These are phyloP conservation scores for Laetiporus sulphureus DNA, from an alignment of 1,284 basidiomycete species.

Conservation along the genomic window DNA sequence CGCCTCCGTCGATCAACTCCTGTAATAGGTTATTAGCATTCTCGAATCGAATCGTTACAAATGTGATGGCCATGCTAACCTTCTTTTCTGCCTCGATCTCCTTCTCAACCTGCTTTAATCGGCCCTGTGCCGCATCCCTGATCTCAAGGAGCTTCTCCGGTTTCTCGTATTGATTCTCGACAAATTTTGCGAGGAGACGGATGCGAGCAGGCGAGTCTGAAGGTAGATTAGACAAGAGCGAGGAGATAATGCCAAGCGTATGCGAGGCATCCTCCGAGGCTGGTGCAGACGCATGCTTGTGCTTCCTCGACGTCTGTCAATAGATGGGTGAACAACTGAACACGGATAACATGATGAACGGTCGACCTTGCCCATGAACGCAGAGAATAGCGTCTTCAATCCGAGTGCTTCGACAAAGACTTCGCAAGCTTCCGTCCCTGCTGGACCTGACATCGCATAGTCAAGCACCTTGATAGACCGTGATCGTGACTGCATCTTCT, in stretches of 20 bases:
- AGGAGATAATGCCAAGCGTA: slow-evolving; percentile 82
- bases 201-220: slow-evolving; percentile 81
- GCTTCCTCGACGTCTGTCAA: slow-evolving; percentile 51
- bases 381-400: slow-evolving; percentile 83
- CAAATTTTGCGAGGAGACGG: slow-evolving; percentile 89
- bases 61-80: slow-evolving; percentile 35
- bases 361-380: slow-evolving; percentile 88
- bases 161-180: slow-evolving; percentile 88
- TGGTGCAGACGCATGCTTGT: slow-evolving; percentile 45
- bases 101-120: slow-evolving; percentile 53
- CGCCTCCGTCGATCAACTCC: slow-evolving; percentile 45
- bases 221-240: slow-evolving; percentile 82
- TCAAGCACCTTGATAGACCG: slow-evolving; percentile 88
- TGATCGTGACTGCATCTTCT: slow-evolving; percentile 75
- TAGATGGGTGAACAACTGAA: slow-evolving; percentile 1
- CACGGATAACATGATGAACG: background rate
- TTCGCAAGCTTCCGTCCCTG: slow-evolving; percentile 74
- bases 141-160: slow-evolving; percentile 89
- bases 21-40: background rate
- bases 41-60: background rate
- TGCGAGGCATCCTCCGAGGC: slow-evolving; percentile 84
- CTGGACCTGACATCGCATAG: slow-evolving; percentile 80
- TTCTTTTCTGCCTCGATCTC: slow-evolving; percentile 64
- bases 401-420: slow-evolving; percentile 86
- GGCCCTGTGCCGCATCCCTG: slow-evolving; percentile 58